These are phyloP conservation scores for Lolium rigidum DNA, from an alignment of 176 grass and related monocot species.

Conservation along the genomic window DNA sequence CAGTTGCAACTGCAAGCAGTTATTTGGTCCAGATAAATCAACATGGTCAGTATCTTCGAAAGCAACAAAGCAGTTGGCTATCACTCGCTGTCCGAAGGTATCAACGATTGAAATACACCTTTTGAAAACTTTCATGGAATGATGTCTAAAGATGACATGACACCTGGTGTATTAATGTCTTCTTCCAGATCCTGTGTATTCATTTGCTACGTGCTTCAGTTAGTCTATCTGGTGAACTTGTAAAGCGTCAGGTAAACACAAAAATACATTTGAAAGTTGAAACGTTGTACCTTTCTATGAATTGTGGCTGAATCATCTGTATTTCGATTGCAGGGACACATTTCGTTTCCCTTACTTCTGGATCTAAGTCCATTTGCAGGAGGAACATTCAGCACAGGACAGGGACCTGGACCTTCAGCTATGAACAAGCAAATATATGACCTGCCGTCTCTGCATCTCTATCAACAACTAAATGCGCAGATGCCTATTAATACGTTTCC, in stretches of 20 bases:
- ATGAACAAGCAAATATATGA: constrained; percentile 34
- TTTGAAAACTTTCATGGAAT: constrained; percentile 23
- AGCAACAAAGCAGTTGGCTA: constrained; percentile 83
- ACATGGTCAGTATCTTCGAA: constrained; percentile 58
- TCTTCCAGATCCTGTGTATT: constrained; percentile 80
- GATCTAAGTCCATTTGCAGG: constrained; percentile 69
- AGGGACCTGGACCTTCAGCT: constrained; percentile 31
- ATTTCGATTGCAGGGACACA: constrained; percentile 63
- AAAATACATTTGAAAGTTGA: background rate
- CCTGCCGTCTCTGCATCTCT: constrained; percentile 39
- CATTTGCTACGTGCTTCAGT: constrained; percentile 89
- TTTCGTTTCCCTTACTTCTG: constrained; percentile 90
- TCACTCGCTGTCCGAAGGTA: constrained; percentile 86
- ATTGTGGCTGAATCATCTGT: constrained; percentile 17
- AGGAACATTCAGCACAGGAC: constrained; percentile 42
- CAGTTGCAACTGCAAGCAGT: constrained; percentile 68
- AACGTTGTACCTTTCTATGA: background rate
- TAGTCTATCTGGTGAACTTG: constrained; percentile 60
- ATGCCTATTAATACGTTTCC: constrained; percentile 49
- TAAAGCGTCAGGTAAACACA: constrained; percentile 66
- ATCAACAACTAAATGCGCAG: constrained; percentile 48
- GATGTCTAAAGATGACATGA: constrained; percentile 34
- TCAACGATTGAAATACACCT: constrained; percentile 15
- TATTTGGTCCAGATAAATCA: constrained; percentile 67
- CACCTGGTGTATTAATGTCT: constrained; percentile 38